These are phyloP conservation scores for Moringa oleifera DNA, from an alignment of 345 rosid species.

Conservation along the genomic window DNA sequence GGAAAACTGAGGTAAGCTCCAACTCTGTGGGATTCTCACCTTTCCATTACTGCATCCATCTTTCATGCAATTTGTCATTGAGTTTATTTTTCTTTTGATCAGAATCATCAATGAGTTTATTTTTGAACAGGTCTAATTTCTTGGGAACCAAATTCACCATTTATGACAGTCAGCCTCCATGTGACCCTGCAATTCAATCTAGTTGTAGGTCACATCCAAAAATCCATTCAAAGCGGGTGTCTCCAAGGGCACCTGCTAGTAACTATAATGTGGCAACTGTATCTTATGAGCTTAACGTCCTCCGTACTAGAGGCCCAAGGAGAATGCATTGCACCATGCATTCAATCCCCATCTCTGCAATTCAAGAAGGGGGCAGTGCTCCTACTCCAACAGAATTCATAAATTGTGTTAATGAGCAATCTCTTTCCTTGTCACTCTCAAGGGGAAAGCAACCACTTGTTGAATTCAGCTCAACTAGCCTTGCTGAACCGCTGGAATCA, in stretches of 20 bases:
- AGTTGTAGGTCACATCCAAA: slow-evolving; percentile 25
- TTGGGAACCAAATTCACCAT: slow-evolving; percentile 85
- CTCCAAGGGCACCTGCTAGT: slow-evolving; percentile 34
- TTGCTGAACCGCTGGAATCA: slow-evolving; percentile 19
- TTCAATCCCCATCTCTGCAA: slow-evolving; percentile 53
- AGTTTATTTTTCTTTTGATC: too few species aligned
- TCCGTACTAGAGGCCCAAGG: slow-evolving; percentile 89
- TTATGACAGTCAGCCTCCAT: slow-evolving; percentile 58
- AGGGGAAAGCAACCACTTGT: slow-evolving; percentile 34
- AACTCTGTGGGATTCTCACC: not conserved
- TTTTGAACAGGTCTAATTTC: slow-evolving; percentile 74
- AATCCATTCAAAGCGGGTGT: slow-evolving; percentile 34
- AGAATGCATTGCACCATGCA: slow-evolving; percentile 76
- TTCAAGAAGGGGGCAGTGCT: slow-evolving; percentile 60
- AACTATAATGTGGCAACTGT: slow-evolving; percentile 47
- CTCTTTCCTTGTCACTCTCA: slow-evolving; percentile 15
- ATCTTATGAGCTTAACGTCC: slow-evolving; percentile 73
- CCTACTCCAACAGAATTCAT: slow-evolving; percentile 48
- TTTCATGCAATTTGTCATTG: slow-evolving; percentile 14
- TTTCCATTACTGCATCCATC: slow-evolving; percentile 5
- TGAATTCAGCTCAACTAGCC: slow-evolving; percentile 35
- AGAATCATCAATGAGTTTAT: slow-evolving; percentile 11
- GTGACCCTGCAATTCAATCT: slow-evolving; percentile 24
- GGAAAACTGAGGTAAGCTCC: slow-evolving; percentile 69
- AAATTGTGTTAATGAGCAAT: slow-evolving; percentile 17